phyloP scores from a whole-genome alignment of 139 green algal genomes.

The Coelastrella sp. region DNA sequence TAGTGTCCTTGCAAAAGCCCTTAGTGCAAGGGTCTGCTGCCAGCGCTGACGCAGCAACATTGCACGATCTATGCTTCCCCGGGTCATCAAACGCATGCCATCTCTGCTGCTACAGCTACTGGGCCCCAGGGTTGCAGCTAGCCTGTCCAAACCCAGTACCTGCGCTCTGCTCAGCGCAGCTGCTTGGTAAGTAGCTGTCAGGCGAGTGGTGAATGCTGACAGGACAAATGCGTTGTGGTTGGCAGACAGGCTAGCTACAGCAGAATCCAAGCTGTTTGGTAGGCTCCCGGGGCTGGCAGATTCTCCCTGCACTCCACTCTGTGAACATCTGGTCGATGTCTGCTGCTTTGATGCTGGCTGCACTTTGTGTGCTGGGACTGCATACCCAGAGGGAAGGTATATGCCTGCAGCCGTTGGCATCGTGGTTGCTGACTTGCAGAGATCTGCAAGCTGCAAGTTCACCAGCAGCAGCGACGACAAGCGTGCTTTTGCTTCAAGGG shows the following conservation, averaged over 20 bases:
- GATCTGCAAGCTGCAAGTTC: slow-evolving; percentile 46
- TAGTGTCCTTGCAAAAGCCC: not conserved
- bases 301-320: too few species aligned
- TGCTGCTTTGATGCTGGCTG: not conserved
- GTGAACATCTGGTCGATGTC: too few species aligned
- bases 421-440: slow-evolving; percentile 16
- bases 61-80: not conserved
- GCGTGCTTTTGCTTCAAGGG: not conserved
- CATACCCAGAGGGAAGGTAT: not conserved
- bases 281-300: too few species aligned
- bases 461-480: slow-evolving; percentile 25
- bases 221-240: slow-evolving; percentile 46
- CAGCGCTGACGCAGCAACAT: slow-evolving; percentile 31
- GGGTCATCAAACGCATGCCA: not conserved
- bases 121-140: not conserved
- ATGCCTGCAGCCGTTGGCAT: slow-evolving; percentile 28
- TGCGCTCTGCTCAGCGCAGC: slow-evolving; percentile 19
- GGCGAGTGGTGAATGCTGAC: slow-evolving; percentile 10
- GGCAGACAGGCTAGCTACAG: slow-evolving; percentile 4
- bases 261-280: too few species aligned
- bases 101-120: not conserved
- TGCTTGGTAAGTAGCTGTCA: slow-evolving; percentile 14
- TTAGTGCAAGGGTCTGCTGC: slow-evolving; percentile 33
- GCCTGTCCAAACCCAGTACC: slow-evolving; percentile 10
- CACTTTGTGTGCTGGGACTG: not conserved